Evolutionary conservation across 805 yeast species (phyloP).

Genomic region (Lachancea waltii): DNA sequence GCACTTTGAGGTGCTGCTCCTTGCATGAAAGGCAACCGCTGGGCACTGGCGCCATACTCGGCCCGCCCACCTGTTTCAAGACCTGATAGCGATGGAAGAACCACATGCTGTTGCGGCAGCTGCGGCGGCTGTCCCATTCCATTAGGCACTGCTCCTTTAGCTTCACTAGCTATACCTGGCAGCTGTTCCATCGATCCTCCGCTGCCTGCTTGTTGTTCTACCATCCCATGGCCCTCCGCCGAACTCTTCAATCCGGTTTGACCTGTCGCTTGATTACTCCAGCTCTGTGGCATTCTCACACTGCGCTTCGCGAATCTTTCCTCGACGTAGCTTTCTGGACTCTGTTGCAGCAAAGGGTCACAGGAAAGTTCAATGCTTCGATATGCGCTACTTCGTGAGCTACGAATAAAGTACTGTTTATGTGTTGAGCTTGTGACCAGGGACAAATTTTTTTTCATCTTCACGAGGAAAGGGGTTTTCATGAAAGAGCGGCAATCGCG

Average conservation of each 20-base stretch:
- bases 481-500: conserved; percentile 7
- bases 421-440: conserved; percentile 5
- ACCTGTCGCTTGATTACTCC: conserved; percentile 12
- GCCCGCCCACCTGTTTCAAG: conserved; percentile 3
- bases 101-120: conserved; percentile 4
- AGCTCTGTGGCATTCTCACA: conserved; percentile 12
- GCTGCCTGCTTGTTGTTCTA: conserved; percentile 2
- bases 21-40: conserved; percentile 7
- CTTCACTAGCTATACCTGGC: neutral
- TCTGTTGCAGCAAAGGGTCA: too few species aligned
- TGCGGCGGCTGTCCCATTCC: conserved; percentile 2
- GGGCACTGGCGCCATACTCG: conserved; percentile 2
- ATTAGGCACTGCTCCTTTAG: neutral
- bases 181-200: neutral
- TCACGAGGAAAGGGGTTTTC: conserved; percentile 8
- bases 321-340: neutral
- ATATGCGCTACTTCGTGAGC: neutral
- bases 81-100: conserved; percentile 9
- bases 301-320: neutral
- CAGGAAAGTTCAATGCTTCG: neutral
- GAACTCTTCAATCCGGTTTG: conserved; percentile 1
- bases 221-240: neutral
- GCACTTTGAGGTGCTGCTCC: neutral
- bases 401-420: conserved; percentile 1
- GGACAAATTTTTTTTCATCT: conserved; percentile 8